A percentile compares a stretch with the other conserved stretches of the same genome.
Conservation (phyloP, 2,329 filamentous ascomycete genomes). For the Fusarium sp. region DNA sequence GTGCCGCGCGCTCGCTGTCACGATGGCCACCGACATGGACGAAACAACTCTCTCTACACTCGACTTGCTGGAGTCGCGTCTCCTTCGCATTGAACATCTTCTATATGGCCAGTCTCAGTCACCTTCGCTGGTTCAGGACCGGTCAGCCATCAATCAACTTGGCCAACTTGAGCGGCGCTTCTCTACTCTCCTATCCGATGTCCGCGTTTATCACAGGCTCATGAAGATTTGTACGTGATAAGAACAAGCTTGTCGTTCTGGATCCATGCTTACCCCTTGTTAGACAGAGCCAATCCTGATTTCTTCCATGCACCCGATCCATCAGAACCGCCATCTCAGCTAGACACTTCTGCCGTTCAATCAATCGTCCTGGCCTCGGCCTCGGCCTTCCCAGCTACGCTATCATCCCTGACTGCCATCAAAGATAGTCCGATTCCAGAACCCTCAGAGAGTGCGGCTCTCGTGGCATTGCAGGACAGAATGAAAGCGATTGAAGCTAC, state of each 20-base stretch:
- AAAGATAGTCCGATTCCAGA: slow-evolving; percentile 69
- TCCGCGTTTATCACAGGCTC: slow-evolving; percentile 70
- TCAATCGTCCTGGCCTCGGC: slow-evolving; percentile 69
- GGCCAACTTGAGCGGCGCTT: slow-evolving; percentile 68
- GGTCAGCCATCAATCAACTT: slow-evolving; percentile 59
- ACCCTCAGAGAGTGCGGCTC: slow-evolving; percentile 64
- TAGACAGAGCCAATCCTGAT: slow-evolving; percentile 67
- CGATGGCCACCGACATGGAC: slow-evolving; percentile 59
- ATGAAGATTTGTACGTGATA: slow-evolving; percentile 68
- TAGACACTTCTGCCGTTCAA: slow-evolving; percentile 64
- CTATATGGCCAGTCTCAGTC: slow-evolving; percentile 62
- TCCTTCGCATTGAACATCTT: slow-evolving; percentile 70
- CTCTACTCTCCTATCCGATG: slow-evolving; percentile 60
- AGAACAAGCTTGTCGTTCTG: neutral
- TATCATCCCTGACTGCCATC: slow-evolving; percentile 69
- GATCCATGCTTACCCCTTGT: neutral
- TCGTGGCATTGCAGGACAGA: slow-evolving; percentile 70
- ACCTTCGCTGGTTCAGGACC: slow-evolving; percentile 51
- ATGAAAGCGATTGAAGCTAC: slow-evolving; percentile 71
- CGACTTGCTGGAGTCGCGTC: slow-evolving; percentile 68
- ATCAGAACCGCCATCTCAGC: slow-evolving; percentile 63
- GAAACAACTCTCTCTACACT: slow-evolving; percentile 68
- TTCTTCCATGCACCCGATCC: slow-evolving; percentile 65
- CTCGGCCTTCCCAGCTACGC: slow-evolving; percentile 66
- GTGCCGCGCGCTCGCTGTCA: slow-evolving; percentile 31